phyloP scores from a whole-genome alignment of 805 yeast genomes.

The Myxozyma monticola region DNA sequence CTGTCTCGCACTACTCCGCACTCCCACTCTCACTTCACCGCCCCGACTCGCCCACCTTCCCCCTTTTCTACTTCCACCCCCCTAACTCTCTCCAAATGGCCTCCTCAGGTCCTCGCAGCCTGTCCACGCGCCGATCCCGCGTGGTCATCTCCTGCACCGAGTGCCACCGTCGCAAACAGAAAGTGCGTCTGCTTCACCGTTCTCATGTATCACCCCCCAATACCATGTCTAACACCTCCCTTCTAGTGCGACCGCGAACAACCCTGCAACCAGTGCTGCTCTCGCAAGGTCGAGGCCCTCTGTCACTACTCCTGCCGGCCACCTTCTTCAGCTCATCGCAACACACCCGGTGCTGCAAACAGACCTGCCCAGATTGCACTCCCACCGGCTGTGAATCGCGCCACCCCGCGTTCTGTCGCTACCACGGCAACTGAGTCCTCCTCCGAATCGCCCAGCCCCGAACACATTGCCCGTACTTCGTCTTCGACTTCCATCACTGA shows the following conservation, averaged over 20 bases:
- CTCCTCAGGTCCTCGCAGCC: constrained; percentile 7
- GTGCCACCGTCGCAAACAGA: constrained; percentile 30
- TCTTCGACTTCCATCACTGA: too few species aligned
- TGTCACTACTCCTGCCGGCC: constrained; percentile 17
- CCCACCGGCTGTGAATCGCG: too few species aligned
- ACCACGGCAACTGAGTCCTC: too few species aligned
- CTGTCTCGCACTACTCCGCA: not conserved
- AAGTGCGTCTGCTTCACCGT: constrained; percentile 4
- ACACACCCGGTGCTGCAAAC: too few species aligned
- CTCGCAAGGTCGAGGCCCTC: constrained; percentile 20
- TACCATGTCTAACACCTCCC: not conserved
- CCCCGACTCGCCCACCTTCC: too few species aligned
- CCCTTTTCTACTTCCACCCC: not conserved
- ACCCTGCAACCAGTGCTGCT: constrained; percentile 26
- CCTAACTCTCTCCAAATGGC: constrained; percentile 1
- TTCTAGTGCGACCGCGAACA: constrained; percentile 23
- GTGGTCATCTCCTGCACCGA: constrained; percentile 27
- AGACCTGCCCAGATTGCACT: too few species aligned
- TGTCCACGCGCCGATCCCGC: constrained; percentile 15
- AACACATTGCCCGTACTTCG: too few species aligned
- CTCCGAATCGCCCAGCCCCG: too few species aligned
- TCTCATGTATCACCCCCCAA: not conserved
- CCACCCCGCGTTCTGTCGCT: too few species aligned
- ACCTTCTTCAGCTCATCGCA: too few species aligned
- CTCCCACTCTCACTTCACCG: not conserved